phyloP scores from a whole-genome alignment of 768 basidiomycete species.

The Leucocoprinus sp. region DNA sequence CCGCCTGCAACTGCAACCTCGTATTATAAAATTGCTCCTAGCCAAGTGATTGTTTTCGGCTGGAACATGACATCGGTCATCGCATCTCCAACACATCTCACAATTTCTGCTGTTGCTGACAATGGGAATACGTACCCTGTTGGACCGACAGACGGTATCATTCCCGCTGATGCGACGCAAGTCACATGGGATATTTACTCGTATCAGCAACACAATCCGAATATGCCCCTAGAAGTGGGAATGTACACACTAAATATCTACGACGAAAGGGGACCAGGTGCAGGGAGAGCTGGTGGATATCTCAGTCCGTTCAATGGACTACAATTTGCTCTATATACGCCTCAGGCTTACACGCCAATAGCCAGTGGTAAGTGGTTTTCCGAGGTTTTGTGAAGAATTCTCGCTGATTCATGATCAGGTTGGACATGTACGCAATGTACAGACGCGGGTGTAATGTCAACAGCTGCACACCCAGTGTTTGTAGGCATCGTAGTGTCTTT shows the following conservation, averaged over 20 bases:
- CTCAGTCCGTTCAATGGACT: conserved; percentile 62
- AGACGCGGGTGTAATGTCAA: conserved; percentile 28
- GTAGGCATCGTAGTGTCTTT: conserved; percentile 47
- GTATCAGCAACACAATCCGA: conserved; percentile 56
- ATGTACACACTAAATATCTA: conserved; percentile 75
- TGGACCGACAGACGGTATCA: conserved; percentile 64
- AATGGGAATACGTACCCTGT: conserved; percentile 90
- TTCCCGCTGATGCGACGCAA: conserved; percentile 60
- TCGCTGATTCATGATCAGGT: conserved; percentile 26
- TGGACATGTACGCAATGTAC: conserved; percentile 51
- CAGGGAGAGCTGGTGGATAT: conserved; percentile 50
- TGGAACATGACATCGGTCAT: conserved; percentile 83
- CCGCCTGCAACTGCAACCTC: conserved; percentile 77
- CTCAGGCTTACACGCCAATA: conserved; percentile 61
- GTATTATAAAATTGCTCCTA: conserved; percentile 80
- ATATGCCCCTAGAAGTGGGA: conserved; percentile 63
- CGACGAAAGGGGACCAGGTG: conserved; percentile 70
- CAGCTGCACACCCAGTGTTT: conserved; percentile 44
- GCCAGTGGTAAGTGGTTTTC: conserved; percentile 21
- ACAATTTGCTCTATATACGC: conserved; percentile 80
- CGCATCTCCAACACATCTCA: conserved; percentile 64
- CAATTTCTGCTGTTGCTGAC: conserved; percentile 72
- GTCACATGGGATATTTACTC: conserved; percentile 77
- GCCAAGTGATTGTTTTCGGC: conserved; percentile 73
- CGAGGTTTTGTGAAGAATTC: neutral